These are phyloP conservation scores for Penicillium sp. DNA, from an alignment of 2,329 filamentous ascomycete species.

Conservation along the genomic window DNA sequence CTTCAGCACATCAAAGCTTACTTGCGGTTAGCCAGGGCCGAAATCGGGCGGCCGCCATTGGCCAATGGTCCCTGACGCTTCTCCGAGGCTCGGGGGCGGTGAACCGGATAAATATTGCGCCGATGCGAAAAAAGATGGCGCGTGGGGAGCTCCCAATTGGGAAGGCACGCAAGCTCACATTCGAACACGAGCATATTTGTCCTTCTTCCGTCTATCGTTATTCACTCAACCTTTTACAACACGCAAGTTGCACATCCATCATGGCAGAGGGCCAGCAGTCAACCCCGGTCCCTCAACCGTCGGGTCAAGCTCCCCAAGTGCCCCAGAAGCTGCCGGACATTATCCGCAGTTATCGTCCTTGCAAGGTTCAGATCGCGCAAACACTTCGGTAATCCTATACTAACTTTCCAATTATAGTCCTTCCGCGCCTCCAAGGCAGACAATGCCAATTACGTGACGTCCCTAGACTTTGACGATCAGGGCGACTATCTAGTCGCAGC, in stretches of 20 bases:
- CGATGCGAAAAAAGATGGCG: slow-evolving; percentile 16
- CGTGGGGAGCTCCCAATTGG: slow-evolving; percentile 14
- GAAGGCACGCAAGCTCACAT: slow-evolving; percentile 3
- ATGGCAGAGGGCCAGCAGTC: slow-evolving; percentile 31
- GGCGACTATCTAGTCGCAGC: slow-evolving; percentile 89
- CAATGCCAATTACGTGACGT: slow-evolving; percentile 63
- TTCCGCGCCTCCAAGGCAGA: slow-evolving; percentile 40
- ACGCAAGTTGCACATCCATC: background rate
- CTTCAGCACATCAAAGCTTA: slow-evolving; percentile 18
- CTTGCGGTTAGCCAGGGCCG: slow-evolving; percentile 16
- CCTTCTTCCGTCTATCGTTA: background rate
- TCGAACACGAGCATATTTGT: background rate
- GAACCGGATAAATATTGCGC: slow-evolving; percentile 2
- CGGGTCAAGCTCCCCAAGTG: slow-evolving; percentile 25
- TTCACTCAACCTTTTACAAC: background rate
- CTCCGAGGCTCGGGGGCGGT: slow-evolving; percentile 20
- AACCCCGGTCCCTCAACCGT: slow-evolving; percentile 20
- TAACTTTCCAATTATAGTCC: slow-evolving; percentile 18
- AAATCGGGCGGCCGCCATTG: slow-evolving; percentile 13
- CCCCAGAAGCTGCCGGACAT: slow-evolving; percentile 71
- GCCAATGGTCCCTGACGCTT: slow-evolving; percentile 5
- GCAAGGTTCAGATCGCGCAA: slow-evolving; percentile 55
- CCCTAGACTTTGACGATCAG: slow-evolving; percentile 92
- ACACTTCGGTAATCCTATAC: slow-evolving; percentile 2
- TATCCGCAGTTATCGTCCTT: slow-evolving; percentile 71